phyloP scores from a whole-genome alignment of 176 grass and related monocot genomes.

The sorghum (Sorghum bicolor) region DNA sequence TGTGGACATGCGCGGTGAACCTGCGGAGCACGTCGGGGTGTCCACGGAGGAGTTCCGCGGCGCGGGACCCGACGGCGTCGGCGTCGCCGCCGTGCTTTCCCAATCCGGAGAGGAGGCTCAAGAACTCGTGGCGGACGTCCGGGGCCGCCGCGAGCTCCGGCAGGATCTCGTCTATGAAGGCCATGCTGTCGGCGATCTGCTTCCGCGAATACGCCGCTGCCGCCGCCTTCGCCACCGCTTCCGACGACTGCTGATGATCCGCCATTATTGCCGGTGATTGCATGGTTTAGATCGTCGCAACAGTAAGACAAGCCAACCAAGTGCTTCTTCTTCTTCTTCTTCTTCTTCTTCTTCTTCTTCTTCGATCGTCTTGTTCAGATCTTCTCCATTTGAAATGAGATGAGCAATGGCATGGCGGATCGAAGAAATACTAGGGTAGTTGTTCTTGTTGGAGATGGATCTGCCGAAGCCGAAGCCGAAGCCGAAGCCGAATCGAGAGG shows the following conservation, averaged over 20 bases:
- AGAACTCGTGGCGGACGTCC: neutral
- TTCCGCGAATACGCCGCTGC: neutral
- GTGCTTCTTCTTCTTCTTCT: neutral
- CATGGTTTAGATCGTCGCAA: neutral
- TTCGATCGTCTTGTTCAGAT: no score
- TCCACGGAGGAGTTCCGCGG: neutral
- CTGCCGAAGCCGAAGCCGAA: no score
- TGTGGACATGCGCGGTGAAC: neutral
- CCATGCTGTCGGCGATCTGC: neutral
- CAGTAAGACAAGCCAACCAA: neutral
- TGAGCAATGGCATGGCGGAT: neutral
- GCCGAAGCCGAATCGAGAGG: no score
- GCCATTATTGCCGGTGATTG: neutral
- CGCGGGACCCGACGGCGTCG: neutral
- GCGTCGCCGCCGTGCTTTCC: no score
- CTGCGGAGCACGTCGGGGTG: neutral
- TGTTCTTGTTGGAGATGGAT: no score
- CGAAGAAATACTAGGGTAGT: no score
- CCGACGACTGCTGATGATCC: neutral
- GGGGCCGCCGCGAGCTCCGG: neutral
- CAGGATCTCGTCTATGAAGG: neutral
- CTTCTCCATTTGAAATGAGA: neutral
- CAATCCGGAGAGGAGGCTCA: neutral
- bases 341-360: no score
- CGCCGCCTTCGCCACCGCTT: fast-evolving